Evolutionary conservation across 495 filamentous ascomycete species (phyloP).

Genomic region (Staphylotrichum longicolle): DNA sequence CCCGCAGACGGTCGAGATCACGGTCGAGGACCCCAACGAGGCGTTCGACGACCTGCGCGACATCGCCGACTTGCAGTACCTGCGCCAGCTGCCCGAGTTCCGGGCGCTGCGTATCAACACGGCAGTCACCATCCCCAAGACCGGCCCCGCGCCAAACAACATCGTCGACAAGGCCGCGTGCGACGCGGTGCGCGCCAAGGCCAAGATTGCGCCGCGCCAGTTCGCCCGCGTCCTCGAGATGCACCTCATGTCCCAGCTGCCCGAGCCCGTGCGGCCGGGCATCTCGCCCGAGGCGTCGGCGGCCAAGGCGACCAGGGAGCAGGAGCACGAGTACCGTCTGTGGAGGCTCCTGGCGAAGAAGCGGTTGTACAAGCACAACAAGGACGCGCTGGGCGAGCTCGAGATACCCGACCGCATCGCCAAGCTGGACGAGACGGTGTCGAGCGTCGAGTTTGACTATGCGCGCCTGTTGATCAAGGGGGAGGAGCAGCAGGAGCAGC

Average conservation of each 20-base stretch:
- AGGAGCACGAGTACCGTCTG: slow-evolving; percentile 61
- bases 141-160: slow-evolving; percentile 51
- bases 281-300: slow-evolving; percentile 16
- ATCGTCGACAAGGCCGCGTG: slow-evolving; percentile 62
- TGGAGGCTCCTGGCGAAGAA: slow-evolving; percentile 84
- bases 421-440: slow-evolving; percentile 75
- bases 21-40: slow-evolving; percentile 95
- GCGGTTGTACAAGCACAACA: slow-evolving; percentile 74
- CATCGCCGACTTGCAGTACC: slow-evolving; percentile 69
- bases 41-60: slow-evolving; percentile 90
- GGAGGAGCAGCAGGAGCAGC: slow-evolving; percentile 27
- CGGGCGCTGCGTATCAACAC: slow-evolving; percentile 52
- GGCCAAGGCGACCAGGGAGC: slow-evolving; percentile 29
- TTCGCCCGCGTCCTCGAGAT: slow-evolving; percentile 85
- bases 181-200: slow-evolving; percentile 57
- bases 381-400: slow-evolving; percentile 72
- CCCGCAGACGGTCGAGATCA: slow-evolving; percentile 70
- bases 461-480: slow-evolving; percentile 56
- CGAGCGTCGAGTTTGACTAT: slow-evolving; percentile 80
- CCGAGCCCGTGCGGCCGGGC: slow-evolving; percentile 56
- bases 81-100: slow-evolving; percentile 56
- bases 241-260: slow-evolving; percentile 75
- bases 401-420: slow-evolving; percentile 72
- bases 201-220: slow-evolving; percentile 84
- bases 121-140: slow-evolving; percentile 33